A percentile compares a stretch with the other conserved stretches of the same genome.
These are phyloP conservation scores for Mangifera indica DNA, from an alignment of 345 rosid species.

Conservation along the genomic window DNA sequence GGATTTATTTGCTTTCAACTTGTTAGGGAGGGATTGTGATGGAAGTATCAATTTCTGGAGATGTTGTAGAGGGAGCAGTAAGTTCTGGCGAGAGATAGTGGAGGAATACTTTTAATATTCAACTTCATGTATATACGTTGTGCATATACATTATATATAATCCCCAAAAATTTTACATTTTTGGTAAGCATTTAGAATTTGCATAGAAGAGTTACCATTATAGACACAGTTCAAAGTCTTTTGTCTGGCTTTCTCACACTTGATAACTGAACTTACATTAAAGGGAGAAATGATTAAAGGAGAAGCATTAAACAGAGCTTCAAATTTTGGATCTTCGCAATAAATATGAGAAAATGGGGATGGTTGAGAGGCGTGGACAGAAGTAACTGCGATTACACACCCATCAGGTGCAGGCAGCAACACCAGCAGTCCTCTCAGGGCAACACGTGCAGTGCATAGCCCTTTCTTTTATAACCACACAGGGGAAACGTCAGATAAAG, in stretches of 20 bases:
- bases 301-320: too few species aligned
- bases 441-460: conserved; percentile 12
- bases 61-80: not conserved
- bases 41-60: not conserved
- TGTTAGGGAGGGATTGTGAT: not conserved
- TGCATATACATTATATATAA: not conserved
- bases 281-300: too few species aligned
- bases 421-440: not conserved
- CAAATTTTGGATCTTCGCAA: too few species aligned
- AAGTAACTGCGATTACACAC: not conserved
- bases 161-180: too few species aligned
- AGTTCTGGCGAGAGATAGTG: not conserved
- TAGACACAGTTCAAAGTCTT: too few species aligned
- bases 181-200: not conserved
- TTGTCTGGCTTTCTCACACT: too few species aligned
- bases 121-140: not conserved
- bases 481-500: conserved; percentile 15
- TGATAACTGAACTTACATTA: too few species aligned
- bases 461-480: conserved; percentile 11
- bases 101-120: not conserved
- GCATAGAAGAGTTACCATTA: too few species aligned
- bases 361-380: conserved; percentile 1
- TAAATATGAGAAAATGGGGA: not conserved
- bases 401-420: not conserved
- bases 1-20: not conserved